Evolutionary conservation across 2,329 filamentous ascomycete genomes (phyloP).

Genomic region (Exophiala sideris): DNA sequence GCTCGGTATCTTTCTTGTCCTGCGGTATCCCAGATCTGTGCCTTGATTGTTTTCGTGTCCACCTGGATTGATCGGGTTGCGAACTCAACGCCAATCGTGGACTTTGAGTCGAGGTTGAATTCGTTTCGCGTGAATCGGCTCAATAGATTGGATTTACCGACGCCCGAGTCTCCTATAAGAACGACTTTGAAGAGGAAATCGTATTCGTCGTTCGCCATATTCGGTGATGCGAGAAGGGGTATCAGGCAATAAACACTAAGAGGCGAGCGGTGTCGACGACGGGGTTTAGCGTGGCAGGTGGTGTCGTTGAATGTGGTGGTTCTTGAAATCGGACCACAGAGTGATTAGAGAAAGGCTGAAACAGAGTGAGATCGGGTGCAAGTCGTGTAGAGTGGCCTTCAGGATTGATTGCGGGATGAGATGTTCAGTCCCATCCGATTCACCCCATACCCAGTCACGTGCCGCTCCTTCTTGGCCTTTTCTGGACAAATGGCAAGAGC

Average conservation of each 20-base stretch:
- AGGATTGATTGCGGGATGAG: neutral
- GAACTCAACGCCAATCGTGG: constrained; percentile 98
- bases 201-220: constrained; percentile 84
- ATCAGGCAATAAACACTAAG: neutral
- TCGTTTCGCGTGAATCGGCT: constrained; percentile 99
- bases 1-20: constrained; percentile 98
- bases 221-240: neutral
- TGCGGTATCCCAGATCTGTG: constrained; percentile 99
- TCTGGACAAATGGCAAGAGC: too few relatives aligned
- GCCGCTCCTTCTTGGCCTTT: too few relatives aligned
- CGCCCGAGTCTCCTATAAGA: constrained; percentile 97
- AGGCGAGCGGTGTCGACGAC: neutral
- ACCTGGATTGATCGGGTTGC: constrained; percentile 98
- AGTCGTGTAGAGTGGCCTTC: neutral
- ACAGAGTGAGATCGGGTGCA: neutral
- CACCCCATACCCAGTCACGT: too few relatives aligned
- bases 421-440: neutral
- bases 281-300: neutral
- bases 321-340: too few relatives aligned
- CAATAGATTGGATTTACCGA: constrained; percentile 99
- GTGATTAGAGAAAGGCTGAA: too few relatives aligned
- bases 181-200: constrained; percentile 99
- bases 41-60: constrained; percentile 99
- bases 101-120: constrained; percentile 99
- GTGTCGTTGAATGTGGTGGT: too few relatives aligned